These are phyloP conservation scores for Pyrus hybrid DNA, from an alignment of 331 rosid species.

Conservation along the genomic window DNA sequence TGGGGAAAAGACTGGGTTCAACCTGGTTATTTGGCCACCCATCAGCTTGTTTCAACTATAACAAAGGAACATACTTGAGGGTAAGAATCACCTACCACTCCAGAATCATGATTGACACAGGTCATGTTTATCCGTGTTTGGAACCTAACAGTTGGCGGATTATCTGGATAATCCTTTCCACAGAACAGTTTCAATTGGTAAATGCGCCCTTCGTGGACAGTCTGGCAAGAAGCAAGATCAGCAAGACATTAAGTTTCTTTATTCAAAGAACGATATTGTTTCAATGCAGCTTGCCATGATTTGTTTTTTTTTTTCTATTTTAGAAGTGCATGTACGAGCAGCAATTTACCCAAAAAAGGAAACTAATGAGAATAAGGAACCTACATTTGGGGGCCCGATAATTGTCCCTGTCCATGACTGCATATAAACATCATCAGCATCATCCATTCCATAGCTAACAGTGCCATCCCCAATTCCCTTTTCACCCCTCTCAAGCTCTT, in stretches of 20 bases:
- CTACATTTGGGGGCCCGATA: slow-evolving; percentile 90
- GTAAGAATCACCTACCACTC: slow-evolving; percentile 53
- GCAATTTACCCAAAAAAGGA: neutral
- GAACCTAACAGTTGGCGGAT: slow-evolving; percentile 91
- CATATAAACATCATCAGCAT: slow-evolving; percentile 88
- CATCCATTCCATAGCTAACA: slow-evolving; percentile 99
- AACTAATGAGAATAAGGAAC: slow-evolving; percentile 12
- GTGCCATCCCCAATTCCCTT: slow-evolving; percentile 98
- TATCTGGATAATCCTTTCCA: slow-evolving; percentile 88
- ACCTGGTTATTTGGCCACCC: slow-evolving; percentile 46
- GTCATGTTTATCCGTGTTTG: slow-evolving; percentile 95
- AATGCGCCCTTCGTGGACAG: slow-evolving; percentile 95
- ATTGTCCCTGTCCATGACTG: slow-evolving; percentile 98
- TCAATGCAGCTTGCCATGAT: neutral
- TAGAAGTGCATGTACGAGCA: neutral
- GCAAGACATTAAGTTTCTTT: slow-evolving; percentile 1
- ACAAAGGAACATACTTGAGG: neutral
- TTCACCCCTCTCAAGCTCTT: slow-evolving; percentile 98
- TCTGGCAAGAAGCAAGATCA: slow-evolving; percentile 42
- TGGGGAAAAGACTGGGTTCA: slow-evolving; percentile 78
- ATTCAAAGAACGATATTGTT: neutral
- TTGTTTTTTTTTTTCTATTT: neutral
- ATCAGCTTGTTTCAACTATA: slow-evolving; percentile 21
- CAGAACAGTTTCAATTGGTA: slow-evolving; percentile 91
- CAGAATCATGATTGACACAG: slow-evolving; percentile 80